Evolutionary conservation across 2,329 filamentous ascomycete genomes (phyloP).

Genomic region (Exophiala sp.): DNA sequence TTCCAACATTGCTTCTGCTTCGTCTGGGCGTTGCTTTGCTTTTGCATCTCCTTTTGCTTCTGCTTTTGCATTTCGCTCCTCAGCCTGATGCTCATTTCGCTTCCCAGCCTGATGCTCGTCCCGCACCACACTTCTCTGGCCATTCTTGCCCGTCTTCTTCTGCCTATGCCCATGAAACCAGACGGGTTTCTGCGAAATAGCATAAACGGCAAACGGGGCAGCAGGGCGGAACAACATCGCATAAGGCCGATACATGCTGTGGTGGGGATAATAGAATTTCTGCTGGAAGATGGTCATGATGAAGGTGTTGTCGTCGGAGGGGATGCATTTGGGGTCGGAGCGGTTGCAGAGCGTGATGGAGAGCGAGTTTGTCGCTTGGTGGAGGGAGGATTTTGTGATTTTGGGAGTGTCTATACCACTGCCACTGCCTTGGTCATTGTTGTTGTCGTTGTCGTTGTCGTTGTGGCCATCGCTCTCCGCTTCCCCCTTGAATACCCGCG

Average conservation of each 20-base stretch:
- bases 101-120: too few species aligned
- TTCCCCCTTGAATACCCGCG: slow-evolving; percentile 25
- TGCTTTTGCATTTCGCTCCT: neutral
- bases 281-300: slow-evolving; percentile 52
- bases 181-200: slow-evolving; percentile 37
- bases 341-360: slow-evolving; percentile 50
- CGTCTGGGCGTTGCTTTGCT: slow-evolving; percentile 10
- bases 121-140: too few species aligned
- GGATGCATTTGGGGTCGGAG: slow-evolving; percentile 34
- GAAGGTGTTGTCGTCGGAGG: slow-evolving; percentile 47
- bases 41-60: too few species aligned
- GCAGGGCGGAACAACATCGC: slow-evolving; percentile 21
- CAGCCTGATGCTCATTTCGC: too few species aligned
- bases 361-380: slow-evolving; percentile 57
- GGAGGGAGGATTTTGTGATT: slow-evolving; percentile 38
- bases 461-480: neutral
- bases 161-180: slow-evolving; percentile 45
- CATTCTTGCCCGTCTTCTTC: neutral
- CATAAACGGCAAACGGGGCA: slow-evolving; percentile 21
- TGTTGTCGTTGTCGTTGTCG: neutral
- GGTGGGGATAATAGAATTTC: slow-evolving; percentile 47
- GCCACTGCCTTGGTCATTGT: too few species aligned
- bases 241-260: slow-evolving; percentile 31
- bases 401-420: slow-evolving; percentile 13
- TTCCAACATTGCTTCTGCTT: slow-evolving; percentile 27